A percentile compares a stretch with the other conserved stretches of the same genome.
phyloP scores from a whole-genome alignment of 2,329 filamentous ascomycete genomes.

The Fusarium sp. region DNA sequence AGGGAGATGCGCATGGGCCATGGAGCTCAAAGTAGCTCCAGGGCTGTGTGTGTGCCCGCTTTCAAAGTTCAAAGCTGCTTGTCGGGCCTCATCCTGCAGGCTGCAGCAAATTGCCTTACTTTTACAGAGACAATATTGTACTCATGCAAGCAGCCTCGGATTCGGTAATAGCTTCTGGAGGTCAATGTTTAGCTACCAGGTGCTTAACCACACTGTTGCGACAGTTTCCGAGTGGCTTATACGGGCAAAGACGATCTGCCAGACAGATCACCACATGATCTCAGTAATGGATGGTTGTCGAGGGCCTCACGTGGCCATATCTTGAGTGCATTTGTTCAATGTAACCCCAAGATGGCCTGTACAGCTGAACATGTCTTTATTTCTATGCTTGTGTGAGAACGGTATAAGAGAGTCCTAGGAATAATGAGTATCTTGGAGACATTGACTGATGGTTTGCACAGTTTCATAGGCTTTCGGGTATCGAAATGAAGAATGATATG shows the following conservation, averaged over 20 bases:
- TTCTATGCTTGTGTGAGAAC: background rate
- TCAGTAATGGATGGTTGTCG: constrained; percentile 16
- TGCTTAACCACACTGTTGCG: too few species aligned
- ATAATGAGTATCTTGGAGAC: background rate
- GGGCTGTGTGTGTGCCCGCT: background rate
- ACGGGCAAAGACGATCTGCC: background rate
- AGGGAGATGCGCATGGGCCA: constrained; percentile 49
- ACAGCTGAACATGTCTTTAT: constrained; percentile 24
- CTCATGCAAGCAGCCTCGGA: background rate
- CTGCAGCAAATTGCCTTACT: too few species aligned
- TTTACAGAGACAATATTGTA: background rate
- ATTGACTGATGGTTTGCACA: background rate
- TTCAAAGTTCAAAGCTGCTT: constrained; percentile 2
- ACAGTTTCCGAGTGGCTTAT: background rate
- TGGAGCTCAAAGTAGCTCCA: constrained; percentile 17
- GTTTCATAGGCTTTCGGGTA: background rate
- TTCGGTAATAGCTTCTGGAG: background rate
- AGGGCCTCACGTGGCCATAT: constrained; percentile 41
- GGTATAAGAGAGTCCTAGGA: background rate
- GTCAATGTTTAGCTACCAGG: too few species aligned
- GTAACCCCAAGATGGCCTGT: constrained; percentile 35
- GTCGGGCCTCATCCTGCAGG: constrained; percentile 13
- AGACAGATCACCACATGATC: constrained; percentile 24
- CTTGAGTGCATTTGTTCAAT: constrained; percentile 16
- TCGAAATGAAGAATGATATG: too few species aligned